phyloP scores from a whole-genome alignment of 2,329 filamentous ascomycete species.

The Calonectria pseudoturangicola region DNA sequence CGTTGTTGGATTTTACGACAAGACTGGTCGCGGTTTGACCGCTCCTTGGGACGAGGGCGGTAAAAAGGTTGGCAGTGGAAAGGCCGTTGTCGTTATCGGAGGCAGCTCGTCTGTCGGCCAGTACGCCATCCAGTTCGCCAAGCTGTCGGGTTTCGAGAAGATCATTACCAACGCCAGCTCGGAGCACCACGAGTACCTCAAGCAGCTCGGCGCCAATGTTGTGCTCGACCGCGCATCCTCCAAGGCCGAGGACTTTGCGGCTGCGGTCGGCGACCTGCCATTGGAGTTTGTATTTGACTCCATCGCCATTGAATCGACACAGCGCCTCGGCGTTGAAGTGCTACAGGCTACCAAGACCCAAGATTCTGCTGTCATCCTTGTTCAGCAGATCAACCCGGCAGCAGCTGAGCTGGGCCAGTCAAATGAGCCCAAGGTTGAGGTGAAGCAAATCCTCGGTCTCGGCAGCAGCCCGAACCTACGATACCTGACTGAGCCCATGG shows the following conservation, averaged over 20 bases:
- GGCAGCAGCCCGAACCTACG: slow-evolving; percentile 12
- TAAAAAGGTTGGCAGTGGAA: neutral
- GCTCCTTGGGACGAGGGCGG: slow-evolving; percentile 1
- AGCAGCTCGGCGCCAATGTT: neutral
- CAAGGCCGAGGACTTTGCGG: slow-evolving; percentile 9
- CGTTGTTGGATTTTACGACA: neutral
- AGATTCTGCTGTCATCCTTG: neutral
- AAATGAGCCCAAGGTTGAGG: slow-evolving; percentile 8
- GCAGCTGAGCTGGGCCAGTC: slow-evolving; percentile 6
- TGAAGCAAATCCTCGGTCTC: slow-evolving; percentile 11
- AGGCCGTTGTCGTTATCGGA: slow-evolving; percentile 5
- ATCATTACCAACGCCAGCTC: slow-evolving; percentile 21
- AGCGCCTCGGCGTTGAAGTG: slow-evolving; percentile 5
- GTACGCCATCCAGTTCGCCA: slow-evolving; percentile 15
- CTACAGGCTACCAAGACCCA: slow-evolving; percentile 8
- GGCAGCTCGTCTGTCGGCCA: slow-evolving; percentile 22
- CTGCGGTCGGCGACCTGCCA: neutral
- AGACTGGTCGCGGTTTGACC: slow-evolving; percentile 7
- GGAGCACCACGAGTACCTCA: slow-evolving; percentile 12
- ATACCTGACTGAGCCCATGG: slow-evolving; percentile 23
- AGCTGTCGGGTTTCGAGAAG: slow-evolving; percentile 1
- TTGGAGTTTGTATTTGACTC: neutral
- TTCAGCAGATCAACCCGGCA: neutral
- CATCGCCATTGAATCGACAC: slow-evolving; percentile 2
- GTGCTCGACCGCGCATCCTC: slow-evolving; percentile 18